A percentile compares a stretch with the other conserved stretches of the same genome.
phyloP scores from a whole-genome alignment of 2,329 filamentous ascomycete genomes.

The Magnaporthiopsis incrustans region DNA sequence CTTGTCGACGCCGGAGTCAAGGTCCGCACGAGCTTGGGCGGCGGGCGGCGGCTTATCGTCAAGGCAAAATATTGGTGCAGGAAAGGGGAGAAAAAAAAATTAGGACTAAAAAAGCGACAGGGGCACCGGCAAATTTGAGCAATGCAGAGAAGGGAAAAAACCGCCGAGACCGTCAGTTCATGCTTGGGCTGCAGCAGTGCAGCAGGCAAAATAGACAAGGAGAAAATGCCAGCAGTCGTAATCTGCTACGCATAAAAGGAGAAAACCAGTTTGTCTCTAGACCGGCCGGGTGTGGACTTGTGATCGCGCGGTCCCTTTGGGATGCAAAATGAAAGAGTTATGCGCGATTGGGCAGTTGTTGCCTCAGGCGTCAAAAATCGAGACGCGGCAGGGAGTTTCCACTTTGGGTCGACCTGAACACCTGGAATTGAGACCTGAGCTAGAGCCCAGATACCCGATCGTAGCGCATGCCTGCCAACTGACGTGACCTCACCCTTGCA shows the following conservation, averaged over 20 bases:
- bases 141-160: background rate
- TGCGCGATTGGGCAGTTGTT: slow-evolving; percentile 6
- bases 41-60: background rate
- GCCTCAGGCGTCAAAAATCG: slow-evolving; percentile 7
- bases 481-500: background rate
- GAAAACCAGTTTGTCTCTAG: background rate
- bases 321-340: slow-evolving; percentile 10
- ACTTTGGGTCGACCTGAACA: background rate
- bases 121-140: background rate
- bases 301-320: background rate
- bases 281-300: background rate
- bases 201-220: background rate
- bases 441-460: background rate
- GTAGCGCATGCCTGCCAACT: background rate
- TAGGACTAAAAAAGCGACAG: background rate
- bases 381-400: background rate
- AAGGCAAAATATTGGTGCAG: background rate
- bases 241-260: background rate
- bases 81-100: background rate
- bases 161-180: slow-evolving; percentile 1
- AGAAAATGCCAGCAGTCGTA: background rate
- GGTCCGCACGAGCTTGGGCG: background rate
- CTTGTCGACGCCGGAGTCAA: background rate
- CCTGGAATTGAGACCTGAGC: background rate
- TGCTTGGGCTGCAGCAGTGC: slow-evolving; percentile 1